phyloP scores from a whole-genome alignment of 805 yeast genomes.

The Candida vaughaniae region DNA sequence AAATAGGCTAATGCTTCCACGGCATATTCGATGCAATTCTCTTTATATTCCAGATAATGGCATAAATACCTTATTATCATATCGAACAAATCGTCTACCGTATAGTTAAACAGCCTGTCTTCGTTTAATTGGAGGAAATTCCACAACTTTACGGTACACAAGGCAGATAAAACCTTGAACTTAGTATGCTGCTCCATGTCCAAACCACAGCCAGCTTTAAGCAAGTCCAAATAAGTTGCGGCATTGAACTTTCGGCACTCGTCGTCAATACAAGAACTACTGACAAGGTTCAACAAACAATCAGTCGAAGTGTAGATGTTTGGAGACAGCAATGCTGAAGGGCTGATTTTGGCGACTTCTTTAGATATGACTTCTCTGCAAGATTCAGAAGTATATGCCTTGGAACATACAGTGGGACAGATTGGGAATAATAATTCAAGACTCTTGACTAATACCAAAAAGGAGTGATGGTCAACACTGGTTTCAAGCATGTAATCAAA shows the following conservation, averaged over 20 bases:
- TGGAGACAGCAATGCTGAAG: conserved; percentile 3
- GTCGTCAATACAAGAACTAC: conserved; percentile 50
- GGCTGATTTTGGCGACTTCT: conserved; percentile 13
- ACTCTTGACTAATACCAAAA: conserved; percentile 20
- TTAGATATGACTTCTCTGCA: conserved; percentile 17
- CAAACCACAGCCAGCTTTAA: conserved; percentile 28
- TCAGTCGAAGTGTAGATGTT: conserved; percentile 1
- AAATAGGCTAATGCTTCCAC: conserved; percentile 53
- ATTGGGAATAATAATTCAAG: conserved; percentile 28
- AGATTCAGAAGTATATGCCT: conserved; percentile 20
- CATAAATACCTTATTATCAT: conserved; percentile 11
- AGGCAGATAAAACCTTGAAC: conserved; percentile 36
- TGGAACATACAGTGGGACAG: conserved; percentile 21
- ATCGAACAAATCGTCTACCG: conserved; percentile 29
- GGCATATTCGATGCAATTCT: conserved; percentile 12
- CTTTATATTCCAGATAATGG: conserved; percentile 3
- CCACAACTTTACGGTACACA: conserved; percentile 60
- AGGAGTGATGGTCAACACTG: conserved; percentile 8
- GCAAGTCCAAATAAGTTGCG: conserved; percentile 39
- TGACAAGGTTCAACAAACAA: conserved; percentile 14
- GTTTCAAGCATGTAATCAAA: conserved; percentile 21
- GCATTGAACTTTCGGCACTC: conserved; percentile 47
- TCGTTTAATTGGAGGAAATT: conserved; percentile 34
- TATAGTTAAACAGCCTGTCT: conserved; percentile 5
- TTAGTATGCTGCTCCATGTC: conserved; percentile 12